Percentiles rank a stretch among this genome's conserved stretches.
Evolutionary conservation across 495 filamentous ascomycete genomes (phyloP).

Genomic region (Hypoxylon subgilvum): DNA sequence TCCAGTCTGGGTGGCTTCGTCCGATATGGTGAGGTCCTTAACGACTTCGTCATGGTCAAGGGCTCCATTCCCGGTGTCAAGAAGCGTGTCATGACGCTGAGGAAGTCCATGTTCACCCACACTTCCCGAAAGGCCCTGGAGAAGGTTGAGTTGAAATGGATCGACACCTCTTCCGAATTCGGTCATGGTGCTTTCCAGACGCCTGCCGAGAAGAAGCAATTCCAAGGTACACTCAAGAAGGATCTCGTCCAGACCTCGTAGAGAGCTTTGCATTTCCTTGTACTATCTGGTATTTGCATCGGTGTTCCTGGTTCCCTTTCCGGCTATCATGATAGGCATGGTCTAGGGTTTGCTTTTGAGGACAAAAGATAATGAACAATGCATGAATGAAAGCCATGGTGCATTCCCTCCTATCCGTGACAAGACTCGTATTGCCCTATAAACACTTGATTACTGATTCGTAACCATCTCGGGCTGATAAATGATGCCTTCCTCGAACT

Average conservation of each 20-base stretch:
- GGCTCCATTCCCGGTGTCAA: conserved; percentile 96
- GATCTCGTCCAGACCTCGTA: conserved; percentile 78
- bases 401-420: conserved; percentile 30
- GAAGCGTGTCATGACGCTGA: conserved; percentile 99
- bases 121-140: conserved; percentile 92
- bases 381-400: conserved; percentile 51
- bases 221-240: conserved; percentile 99
- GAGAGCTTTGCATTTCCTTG: conserved; percentile 53
- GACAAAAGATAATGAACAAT: conserved; percentile 49
- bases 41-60: conserved; percentile 99
- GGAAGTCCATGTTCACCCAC: conserved; percentile 99
- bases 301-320: conserved; percentile 58
- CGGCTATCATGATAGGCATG: conserved; percentile 52
- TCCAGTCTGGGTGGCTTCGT: conserved; percentile 96
- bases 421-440: background rate
- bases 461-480: too few species aligned
- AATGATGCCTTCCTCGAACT: too few species aligned
- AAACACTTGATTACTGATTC: too few species aligned
- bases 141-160: conserved; percentile 99
- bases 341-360: conserved; percentile 52
- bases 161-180: conserved; percentile 99
- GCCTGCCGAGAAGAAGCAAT: conserved; percentile 90
- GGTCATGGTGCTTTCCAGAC: conserved; percentile 99
- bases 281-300: conserved; percentile 65
- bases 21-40: conserved; percentile 98